These are phyloP conservation scores for Vitis riparia DNA, from an alignment of 164 flowering plant species.

Conservation along the genomic window DNA sequence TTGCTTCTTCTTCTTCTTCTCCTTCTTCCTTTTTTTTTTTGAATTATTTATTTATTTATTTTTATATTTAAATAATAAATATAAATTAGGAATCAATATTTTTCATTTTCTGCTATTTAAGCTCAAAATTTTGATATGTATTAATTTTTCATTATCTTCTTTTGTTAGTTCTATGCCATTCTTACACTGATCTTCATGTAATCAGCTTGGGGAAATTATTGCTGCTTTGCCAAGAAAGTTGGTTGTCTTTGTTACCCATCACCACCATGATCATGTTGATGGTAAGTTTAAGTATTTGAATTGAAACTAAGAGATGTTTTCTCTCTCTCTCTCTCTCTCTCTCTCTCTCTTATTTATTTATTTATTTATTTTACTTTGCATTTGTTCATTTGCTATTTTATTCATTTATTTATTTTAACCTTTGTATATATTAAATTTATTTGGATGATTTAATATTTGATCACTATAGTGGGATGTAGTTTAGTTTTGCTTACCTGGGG, in stretches of 20 bases:
- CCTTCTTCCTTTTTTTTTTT: neutral
- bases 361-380: no score
- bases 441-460: neutral
- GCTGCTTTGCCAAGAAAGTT: slow-evolving; percentile 80
- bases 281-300: slow-evolving; percentile 44
- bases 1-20: neutral
- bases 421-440: neutral
- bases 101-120: neutral
- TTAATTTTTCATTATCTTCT: neutral
- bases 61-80: no score
- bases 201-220: slow-evolving; percentile 72
- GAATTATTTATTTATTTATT: no score
- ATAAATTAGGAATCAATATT: neutral
- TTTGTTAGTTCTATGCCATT: neutral
- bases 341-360: no score
- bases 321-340: no score
- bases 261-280: slow-evolving; percentile 91
- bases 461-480: neutral
- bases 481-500: no score
- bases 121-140: neutral
- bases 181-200: slow-evolving; percentile 12
- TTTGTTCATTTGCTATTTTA: no score
- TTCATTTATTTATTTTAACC: neutral
- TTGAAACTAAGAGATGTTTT: neutral
- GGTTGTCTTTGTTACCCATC: slow-evolving; percentile 92